Base-by-base conservation (phyloP, 306 rosid genomes). In the Luffa acutangula region DNA sequence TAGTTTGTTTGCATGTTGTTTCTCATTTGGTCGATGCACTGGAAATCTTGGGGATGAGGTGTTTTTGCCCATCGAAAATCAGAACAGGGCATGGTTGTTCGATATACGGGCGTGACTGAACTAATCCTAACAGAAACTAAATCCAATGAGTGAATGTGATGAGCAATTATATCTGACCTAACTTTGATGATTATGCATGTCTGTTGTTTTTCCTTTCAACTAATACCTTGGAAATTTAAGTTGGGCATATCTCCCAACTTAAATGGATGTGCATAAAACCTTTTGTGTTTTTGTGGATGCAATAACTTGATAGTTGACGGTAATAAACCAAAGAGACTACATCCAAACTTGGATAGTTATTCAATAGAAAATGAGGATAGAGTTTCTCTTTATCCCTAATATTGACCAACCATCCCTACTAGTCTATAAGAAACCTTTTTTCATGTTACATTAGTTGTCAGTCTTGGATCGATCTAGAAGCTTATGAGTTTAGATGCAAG, bases 41-140 rank as follows among this genome's bases (percentile, higher is more conserved):
- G n/a, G 11, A 71, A 21, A 45, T 71, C 18, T 45, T 45, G 13
- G 41, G 57, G 76, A 21, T 46, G 76, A 12, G 18, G 37, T 20
- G 13, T 15, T 73, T 7, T 73, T 73, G 59, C 60, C 41, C 21
- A 1, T 46, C 48, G 21, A 48, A 25, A 48, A 25, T 73, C 77
- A 48, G 77, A 25, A 73, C 42, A 21, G 31, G 51, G 42, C 62
- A 25, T 34, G 77, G 21, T 48, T 13, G 77, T 49, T 72, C 5
- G 4, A 72, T 72, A 12, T 46, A 49, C 33, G 15, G 45, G 73
- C 8, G 21, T 33, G 60, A 49, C 31, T 14, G 41, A 33, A 33
- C 78, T 74, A 34, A 74, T 74, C n/a, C 78, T 48, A 49, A 74
- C 60, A 51, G 78, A 74, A 31, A 49, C 45, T 51, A 34, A 48